These are phyloP conservation scores for Cicer arietinum DNA, from an alignment of 306 rosid genomes.

Conservation along the genomic window DNA sequence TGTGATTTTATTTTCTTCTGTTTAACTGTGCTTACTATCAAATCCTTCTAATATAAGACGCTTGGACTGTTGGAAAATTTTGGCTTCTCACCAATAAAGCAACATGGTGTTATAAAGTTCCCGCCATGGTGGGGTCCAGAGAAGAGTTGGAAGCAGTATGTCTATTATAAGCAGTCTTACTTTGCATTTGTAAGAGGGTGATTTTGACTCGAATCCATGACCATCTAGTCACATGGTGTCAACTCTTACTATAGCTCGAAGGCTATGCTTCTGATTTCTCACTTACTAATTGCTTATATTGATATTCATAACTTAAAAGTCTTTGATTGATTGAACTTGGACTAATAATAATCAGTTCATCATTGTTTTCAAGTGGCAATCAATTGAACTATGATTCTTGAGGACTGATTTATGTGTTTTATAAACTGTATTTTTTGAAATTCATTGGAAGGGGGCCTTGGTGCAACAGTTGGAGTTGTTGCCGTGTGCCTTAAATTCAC, in stretches of 20 bases:
- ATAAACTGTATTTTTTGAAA: neutral
- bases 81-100: constrained; percentile 14
- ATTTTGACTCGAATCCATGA: neutral
- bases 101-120: neutral
- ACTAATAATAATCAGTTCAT: neutral
- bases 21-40: constrained; percentile 9
- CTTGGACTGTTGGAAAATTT: constrained; percentile 9
- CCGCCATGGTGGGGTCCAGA: neutral
- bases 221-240: neutral
- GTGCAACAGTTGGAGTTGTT: neutral
- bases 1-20: constrained; percentile 14
- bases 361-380: neutral
- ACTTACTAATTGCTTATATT: neutral
- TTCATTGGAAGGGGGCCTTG: neutral
- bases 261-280: neutral
- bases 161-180: neutral
- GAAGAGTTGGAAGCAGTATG: neutral
- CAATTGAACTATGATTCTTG: too few species aligned
- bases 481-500: neutral
- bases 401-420: neutral
- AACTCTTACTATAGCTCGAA: neutral
- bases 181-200: constrained; percentile 1
- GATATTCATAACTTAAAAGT: neutral
- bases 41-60: neutral
- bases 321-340: neutral